Conservation (phyloP, 2,329 filamentous ascomycete species). For the Escovopsis weberi region DNA sequence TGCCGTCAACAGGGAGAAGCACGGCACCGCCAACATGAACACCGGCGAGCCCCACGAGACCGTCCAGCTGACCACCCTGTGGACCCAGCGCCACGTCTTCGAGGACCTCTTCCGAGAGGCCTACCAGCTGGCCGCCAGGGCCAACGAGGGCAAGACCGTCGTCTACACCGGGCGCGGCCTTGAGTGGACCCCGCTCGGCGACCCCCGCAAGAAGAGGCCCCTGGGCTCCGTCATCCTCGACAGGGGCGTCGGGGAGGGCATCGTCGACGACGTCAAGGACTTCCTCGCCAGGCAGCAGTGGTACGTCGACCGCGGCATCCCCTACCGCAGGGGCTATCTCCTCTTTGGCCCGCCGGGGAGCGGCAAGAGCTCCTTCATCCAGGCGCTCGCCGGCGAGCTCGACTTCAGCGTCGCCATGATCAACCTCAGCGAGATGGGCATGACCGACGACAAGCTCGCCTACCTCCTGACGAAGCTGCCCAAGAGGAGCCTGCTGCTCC, state of each 20-base stretch:
- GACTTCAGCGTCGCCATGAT: conserved; percentile 89
- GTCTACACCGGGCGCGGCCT: conserved; percentile 78
- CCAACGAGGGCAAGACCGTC: conserved; percentile 81
- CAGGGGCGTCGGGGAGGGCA: conserved; percentile 64
- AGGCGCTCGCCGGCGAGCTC: conserved; percentile 81
- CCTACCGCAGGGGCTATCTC: conserved; percentile 79
- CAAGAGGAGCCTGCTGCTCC: conserved; percentile 62
- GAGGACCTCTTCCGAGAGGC: conserved; percentile 82
- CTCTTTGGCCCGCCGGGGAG: conserved; percentile 82
- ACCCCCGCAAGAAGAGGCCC: conserved; percentile 73
- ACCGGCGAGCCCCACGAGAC: conserved; percentile 91
- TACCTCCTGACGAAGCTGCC: conserved; percentile 77
- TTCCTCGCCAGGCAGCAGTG: conserved; percentile 68
- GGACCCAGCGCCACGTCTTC: conserved; percentile 77
- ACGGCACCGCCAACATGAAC: conserved; percentile 63
- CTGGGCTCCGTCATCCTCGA: conserved; percentile 79
- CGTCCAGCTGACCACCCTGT: conserved; percentile 80
- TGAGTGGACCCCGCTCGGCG: conserved; percentile 73
- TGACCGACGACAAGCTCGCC: conserved; percentile 81
- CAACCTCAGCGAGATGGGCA: conserved; percentile 76
- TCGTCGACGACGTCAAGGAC: conserved; percentile 68
- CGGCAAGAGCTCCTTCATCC: conserved; percentile 92
- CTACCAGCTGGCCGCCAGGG: conserved; percentile 61
- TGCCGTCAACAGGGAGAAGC: conserved; percentile 72
- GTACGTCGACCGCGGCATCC: conserved; percentile 91